These are phyloP conservation scores for Mycena rebaudengoi DNA, from an alignment of 768 basidiomycete genomes.

Conservation along the genomic window DNA sequence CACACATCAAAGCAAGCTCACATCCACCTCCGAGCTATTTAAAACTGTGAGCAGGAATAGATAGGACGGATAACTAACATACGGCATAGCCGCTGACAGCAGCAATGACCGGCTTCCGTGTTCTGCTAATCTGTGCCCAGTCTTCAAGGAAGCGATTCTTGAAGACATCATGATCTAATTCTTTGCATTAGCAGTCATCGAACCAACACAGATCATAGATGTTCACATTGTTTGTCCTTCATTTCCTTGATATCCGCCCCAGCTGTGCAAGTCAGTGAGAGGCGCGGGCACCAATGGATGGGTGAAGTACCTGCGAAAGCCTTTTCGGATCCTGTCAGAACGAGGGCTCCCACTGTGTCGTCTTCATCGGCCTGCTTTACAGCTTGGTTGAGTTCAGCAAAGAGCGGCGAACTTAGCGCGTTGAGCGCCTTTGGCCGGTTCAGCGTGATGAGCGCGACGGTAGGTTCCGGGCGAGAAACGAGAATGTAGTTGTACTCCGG, in stretches of 20 bases:
- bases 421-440: conserved; percentile 93
- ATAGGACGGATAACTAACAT: conserved; percentile 39
- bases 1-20: conserved; percentile 95
- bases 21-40: conserved; percentile 94
- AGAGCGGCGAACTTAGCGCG: conserved; percentile 83
- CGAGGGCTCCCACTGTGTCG: conserved; percentile 79
- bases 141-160: conserved; percentile 84
- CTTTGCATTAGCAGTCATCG: too few relatives aligned
- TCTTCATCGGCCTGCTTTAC: conserved; percentile 77
- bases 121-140: conserved; percentile 77
- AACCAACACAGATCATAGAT: too few relatives aligned
- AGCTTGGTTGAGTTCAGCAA: conserved; percentile 83
- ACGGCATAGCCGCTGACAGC: conserved; percentile 96
- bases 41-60: background rate
- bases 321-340: conserved; percentile 90
- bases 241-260: conserved; percentile 99
- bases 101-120: conserved; percentile 94
- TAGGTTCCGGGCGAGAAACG: conserved; percentile 70
- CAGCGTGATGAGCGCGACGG: conserved; percentile 82
- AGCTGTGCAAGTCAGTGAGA: conserved; percentile 53
- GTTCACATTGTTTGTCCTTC: conserved; percentile 92
- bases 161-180: conserved; percentile 91
- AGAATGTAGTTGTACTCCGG: conserved; percentile 78
- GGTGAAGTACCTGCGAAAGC: conserved; percentile 90
- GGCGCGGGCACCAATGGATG: background rate